Evolutionary conservation across 1,284 basidiomycete genomes (phyloP), one percentile per base, ranked within the genome.

Genomic region (Wolfiporia cocos): DNA sequence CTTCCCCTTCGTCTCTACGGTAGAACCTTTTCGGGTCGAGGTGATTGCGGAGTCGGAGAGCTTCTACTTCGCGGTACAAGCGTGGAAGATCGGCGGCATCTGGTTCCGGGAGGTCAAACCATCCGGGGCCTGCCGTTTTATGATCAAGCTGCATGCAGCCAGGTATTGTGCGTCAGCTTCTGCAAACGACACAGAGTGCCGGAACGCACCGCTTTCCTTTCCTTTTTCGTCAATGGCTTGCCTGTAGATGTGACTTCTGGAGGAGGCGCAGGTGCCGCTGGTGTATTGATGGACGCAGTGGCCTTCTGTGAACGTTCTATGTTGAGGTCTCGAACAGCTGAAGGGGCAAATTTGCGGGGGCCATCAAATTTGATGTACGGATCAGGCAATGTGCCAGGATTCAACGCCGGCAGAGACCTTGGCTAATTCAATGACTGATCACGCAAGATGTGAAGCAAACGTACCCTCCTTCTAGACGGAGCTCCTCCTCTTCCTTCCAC

Each of bases 11-110:
- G 39, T 90, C 87, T 56, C 84, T 88, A 43, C 78, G 68, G 70
- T 97, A 94, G 71, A 98, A 98, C 24, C 93, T 75, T 64, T 98
- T 99, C 5, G 95, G 94, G 58, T 99, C 95, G 26, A 99, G 75
- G 43, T 93, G 86, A 59, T 95, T 95, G 36, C 89, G 81, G 39
- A 99, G 69, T 18, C 92, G 81, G 39, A 98, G 70, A 1, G 95
- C 92, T 62, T 97, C 92, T 26, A 97, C 89, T 67, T 99, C 94
- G 43, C 88, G 82, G 56, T 92, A 74, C 50, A 98, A 73, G 44
- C 86, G 78, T 24, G 91, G 89, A 5, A 93, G 70, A 47, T 92
- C 81, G 7, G 86, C 78, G 43, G 85, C 81, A 17, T 81, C 68
- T 18, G 92, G 89, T 5, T 90, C 80, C 22, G 95, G 93, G 45